Evolutionary conservation across 208 protist species (phyloP), one percentile per base, ranked within the genome.

Genomic region (Balamuthia mandrillaris): DNA sequence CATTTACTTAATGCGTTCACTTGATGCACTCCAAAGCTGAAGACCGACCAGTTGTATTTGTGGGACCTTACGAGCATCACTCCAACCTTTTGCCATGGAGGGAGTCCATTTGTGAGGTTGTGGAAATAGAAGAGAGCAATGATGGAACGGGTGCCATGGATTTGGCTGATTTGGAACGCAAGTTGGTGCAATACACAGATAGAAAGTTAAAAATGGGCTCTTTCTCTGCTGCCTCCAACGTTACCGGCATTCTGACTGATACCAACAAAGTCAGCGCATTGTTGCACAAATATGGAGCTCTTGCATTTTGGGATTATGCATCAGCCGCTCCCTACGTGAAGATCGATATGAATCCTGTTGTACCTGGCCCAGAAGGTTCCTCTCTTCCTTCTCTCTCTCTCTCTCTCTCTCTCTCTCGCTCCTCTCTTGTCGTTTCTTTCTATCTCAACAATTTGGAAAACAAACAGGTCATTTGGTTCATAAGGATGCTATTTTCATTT

Each of bases 11-110:
- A 41, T 33, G 42, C 86, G 31, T 42, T 39, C 27, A n/a, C 56
- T 39, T 16, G 65, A 16, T 63, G 24, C 41, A 70, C 27, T 27
- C 44, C n/a, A n/a, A n/a, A n/a, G n/a, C 16, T 31, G n/a, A 12
- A 27, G 63, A 12, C 29, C 41, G 12, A 44, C 29, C 79, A 18
- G 60, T 93, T 5, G 87, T 94, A 16, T 66, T 95, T n/a, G 41
- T 94, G 12, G 81, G 87, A 12, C 91, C 90, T 16, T 93, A 93
- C 63, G 93, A 95, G 63, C 94, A 95, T 87, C 93, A 95, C 72
- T 89, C 81, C 24, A 95, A 95, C 87, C 58, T 93, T 27, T 75
- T 95, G 24, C 90, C 92, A 10, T 95, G 94, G 93, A 49, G 91
- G 33, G 94, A 95, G 39, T 68, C 75, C 21, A 60, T 56, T 65